Evolutionary conservation across 306 rosid genomes (phyloP).

Genomic region (Inga oerstediana): DNA sequence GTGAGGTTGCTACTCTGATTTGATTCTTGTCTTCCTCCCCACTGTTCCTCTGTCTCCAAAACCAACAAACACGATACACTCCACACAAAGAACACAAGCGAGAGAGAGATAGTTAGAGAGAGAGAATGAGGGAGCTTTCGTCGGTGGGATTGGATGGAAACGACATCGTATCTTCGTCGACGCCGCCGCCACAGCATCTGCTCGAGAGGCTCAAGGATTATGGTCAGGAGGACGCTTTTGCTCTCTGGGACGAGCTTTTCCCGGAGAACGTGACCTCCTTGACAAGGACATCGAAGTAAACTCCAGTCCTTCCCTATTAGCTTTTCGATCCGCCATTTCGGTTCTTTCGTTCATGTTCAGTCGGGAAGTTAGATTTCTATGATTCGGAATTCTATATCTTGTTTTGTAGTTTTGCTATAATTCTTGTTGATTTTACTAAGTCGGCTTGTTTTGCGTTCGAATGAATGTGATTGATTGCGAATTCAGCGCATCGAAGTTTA

Average conservation of each 20-base stretch:
- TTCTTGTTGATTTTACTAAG: background rate
- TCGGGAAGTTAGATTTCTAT: background rate
- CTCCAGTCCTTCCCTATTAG: background rate
- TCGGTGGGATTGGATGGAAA: slow-evolving; percentile 50
- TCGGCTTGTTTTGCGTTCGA: slow-evolving; percentile 4
- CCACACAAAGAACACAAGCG: background rate
- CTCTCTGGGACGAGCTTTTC: slow-evolving; percentile 94
- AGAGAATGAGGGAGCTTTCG: slow-evolving; percentile 52
- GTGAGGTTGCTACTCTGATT: slow-evolving; percentile 23
- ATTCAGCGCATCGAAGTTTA: background rate
- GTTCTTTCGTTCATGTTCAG: background rate
- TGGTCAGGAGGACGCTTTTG: slow-evolving; percentile 92
- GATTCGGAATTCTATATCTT: background rate
- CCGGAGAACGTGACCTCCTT: slow-evolving; percentile 76
- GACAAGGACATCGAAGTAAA: slow-evolving; percentile 82
- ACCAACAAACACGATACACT: background rate
- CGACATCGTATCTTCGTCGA: slow-evolving; percentile 40
- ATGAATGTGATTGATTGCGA: slow-evolving; percentile 4
- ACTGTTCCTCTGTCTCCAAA: slow-evolving; percentile 44
- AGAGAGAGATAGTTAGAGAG: background rate
- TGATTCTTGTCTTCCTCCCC: slow-evolving; percentile 57
- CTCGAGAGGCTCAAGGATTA: slow-evolving; percentile 94
- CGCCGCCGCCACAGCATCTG: slow-evolving; percentile 69
- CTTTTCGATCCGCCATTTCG: background rate
- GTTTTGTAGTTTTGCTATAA: background rate